A percentile compares a stretch with the other conserved stretches of the same genome.
These are phyloP conservation scores for Oropetium thomaeum DNA, from an alignment of 176 grass and related monocot species.

Conservation along the genomic window DNA sequence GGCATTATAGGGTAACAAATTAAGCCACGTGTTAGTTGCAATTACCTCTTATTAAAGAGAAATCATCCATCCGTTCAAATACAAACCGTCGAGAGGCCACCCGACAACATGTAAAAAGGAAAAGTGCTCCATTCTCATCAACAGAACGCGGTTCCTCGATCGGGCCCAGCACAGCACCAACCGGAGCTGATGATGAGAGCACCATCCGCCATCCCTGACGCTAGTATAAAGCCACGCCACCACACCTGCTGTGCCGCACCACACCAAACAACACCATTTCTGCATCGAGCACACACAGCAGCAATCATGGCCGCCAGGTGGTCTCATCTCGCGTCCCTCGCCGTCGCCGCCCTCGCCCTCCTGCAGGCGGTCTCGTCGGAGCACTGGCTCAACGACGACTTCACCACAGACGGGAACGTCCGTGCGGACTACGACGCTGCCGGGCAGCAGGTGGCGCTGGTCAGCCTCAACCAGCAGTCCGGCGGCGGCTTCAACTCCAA, in stretches of 20 bases:
- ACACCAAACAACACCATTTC: not conserved
- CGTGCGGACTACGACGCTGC: conserved; percentile 1
- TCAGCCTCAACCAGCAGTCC: conserved; percentile 15
- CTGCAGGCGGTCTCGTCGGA: not conserved
- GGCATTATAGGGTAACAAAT: too few species aligned
- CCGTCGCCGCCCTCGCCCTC: not conserved
- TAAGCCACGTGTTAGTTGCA: too few species aligned
- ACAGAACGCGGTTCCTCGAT: not conserved
- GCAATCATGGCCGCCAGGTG: conserved; percentile 20
- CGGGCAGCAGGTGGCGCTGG: conserved; percentile 6
- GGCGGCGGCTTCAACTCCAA: conserved; percentile 19
- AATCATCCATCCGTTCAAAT: not conserved
- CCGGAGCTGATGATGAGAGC: not conserved
- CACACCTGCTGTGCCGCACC: not conserved
- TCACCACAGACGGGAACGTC: conserved; percentile 26
- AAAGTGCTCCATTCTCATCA: not conserved
- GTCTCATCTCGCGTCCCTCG: not conserved
- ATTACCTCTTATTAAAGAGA: too few species aligned
- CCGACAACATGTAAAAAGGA: not conserved
- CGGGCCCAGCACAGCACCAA: not conserved
- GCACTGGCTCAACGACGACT: conserved; percentile 24
- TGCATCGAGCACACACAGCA: not conserved
- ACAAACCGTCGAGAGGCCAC: not conserved
- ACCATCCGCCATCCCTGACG: not conserved
- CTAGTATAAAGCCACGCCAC: conserved; percentile 9